Evolutionary conservation across 176 grass and related monocot species (phyloP), one percentile per base, ranked within the genome.

Genomic region (Stipa capillata): DNA sequence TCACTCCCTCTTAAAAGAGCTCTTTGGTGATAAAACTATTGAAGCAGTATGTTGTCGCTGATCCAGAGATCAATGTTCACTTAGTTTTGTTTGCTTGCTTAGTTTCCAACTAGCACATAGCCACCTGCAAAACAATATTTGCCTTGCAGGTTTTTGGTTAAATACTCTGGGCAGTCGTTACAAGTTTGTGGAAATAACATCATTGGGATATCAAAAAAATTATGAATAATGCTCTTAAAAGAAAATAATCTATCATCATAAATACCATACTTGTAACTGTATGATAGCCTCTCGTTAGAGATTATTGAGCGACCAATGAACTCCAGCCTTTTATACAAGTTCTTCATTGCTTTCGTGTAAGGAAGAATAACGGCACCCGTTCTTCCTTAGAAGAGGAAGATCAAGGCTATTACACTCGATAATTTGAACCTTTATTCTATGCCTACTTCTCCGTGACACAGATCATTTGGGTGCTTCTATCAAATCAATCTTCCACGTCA

Each of bases 401-500:
- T 57, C 0, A 57, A 57, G 23, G 35, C 36, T 58, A 28, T 17
- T 75, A 42, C 35, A 75, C 35, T 4, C 3, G 52, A 5, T 41
- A 8, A 6, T 45, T n/a, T 45, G 6, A 23, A 15, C 54, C 17
- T 45, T 44, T 44, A n/a, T n/a, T n/a, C n/a, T n/a, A n/a, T n/a
- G n/a, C n/a, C n/a, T n/a, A n/a, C n/a, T n/a, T n/a, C n/a, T n/a
- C n/a, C n/a, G n/a, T n/a, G n/a, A n/a, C n/a, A n/a, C n/a, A n/a
- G n/a, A 31, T 16, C 56, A 31, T 59, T 47, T 80, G 64, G 55
- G 65, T 81, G 59, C 20, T 51, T 69, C 42, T 85, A 61, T 72
- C 8, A 79, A 60, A 36, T 85, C 24, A 82, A 34, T 33, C 37
- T 16, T 39, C 59, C 32, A 59, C 8, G 3, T 73, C 70, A 72